A percentile compares a stretch with the other conserved stretches of the same genome.
phyloP scores from a whole-genome alignment of 768 basidiomycete species.

The Tremella yokohamensis region DNA sequence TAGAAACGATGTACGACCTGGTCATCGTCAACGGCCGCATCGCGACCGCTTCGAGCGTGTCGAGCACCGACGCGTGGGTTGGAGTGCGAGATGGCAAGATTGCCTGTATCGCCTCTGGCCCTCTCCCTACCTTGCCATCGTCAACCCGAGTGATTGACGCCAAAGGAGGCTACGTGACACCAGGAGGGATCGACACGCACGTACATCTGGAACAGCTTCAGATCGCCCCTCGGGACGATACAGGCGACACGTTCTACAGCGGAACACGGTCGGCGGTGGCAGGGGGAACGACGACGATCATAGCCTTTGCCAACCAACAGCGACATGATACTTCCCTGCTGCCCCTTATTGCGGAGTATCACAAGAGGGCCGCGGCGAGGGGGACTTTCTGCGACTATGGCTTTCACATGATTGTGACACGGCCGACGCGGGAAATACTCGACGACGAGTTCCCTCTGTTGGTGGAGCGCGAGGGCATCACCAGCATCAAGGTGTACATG shows the following conservation, averaged over 20 bases:
- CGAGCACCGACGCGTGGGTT: constrained; percentile 4
- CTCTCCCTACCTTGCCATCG: not conserved
- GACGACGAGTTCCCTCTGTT: constrained; percentile 14
- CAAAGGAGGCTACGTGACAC: constrained; percentile 49
- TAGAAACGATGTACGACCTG: constrained; percentile 8
- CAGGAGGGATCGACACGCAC: constrained; percentile 52
- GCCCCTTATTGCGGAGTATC: constrained; percentile 13
- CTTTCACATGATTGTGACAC: constrained; percentile 15
- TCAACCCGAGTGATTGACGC: constrained; percentile 39
- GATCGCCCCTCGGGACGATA: constrained; percentile 7
- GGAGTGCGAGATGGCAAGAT: constrained; percentile 6
- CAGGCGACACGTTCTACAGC: constrained; percentile 7
- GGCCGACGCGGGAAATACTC: constrained; percentile 9
- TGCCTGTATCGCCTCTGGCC: not conserved
- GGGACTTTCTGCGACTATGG: constrained; percentile 13
- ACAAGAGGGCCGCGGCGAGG: constrained; percentile 1
- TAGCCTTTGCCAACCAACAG: constrained; percentile 13
- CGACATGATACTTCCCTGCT: constrained; percentile 9
- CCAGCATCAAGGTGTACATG: constrained; percentile 13
- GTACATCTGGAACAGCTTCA: constrained; percentile 49
- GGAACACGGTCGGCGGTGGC: constrained; percentile 9
- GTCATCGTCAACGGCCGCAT: constrained; percentile 11
- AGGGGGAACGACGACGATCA: constrained; percentile 10
- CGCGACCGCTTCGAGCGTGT: not conserved
- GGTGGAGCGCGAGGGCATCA: constrained; percentile 11